phyloP scores from a whole-genome alignment of 1,284 basidiomycete species.

The Pseudozyma hubeiensis region DNA sequence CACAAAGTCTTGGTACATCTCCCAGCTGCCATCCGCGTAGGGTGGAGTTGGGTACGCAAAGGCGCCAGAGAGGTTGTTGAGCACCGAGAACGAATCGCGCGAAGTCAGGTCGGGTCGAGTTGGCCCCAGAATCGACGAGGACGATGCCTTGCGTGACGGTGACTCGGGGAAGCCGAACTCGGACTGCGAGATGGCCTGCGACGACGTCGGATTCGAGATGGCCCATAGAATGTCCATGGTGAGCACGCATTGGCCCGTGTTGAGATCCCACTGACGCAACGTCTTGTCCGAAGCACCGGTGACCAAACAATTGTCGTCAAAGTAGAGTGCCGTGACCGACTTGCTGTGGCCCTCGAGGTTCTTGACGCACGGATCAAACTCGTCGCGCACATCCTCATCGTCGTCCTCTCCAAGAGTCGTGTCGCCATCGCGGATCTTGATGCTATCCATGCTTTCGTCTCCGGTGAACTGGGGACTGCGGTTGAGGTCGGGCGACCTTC shows the following conservation, averaged over 20 bases:
- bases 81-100: slow-evolving; percentile 43
- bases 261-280: slow-evolving; percentile 96
- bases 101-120: slow-evolving; percentile 34
- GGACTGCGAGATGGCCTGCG: slow-evolving; percentile 69
- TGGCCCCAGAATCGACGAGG: slow-evolving; percentile 44
- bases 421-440: slow-evolving; percentile 47
- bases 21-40: slow-evolving; percentile 87
- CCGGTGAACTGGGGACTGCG: slow-evolving; percentile 18
- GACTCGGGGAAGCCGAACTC: slow-evolving; percentile 64
- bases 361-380: slow-evolving; percentile 76
- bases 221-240: slow-evolving; percentile 99
- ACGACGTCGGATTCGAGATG: slow-evolving; percentile 86
- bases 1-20: slow-evolving; percentile 97
- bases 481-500: slow-evolving; percentile 28
- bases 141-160: slow-evolving; percentile 69
- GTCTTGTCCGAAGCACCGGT: slow-evolving; percentile 99
- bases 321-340: slow-evolving; percentile 90
- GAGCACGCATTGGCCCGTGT: slow-evolving; percentile 95
- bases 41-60: slow-evolving; percentile 79
- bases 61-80: slow-evolving; percentile 72
- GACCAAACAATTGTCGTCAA: slow-evolving; percentile 92
- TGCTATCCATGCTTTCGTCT: slow-evolving; percentile 38
- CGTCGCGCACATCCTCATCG: slow-evolving; percentile 68
- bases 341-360: slow-evolving; percentile 91
- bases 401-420: slow-evolving; percentile 69